Percentiles rank a stretch among this genome's conserved stretches.
phyloP scores from a whole-genome alignment of 352 stramenopile species.

The Pythium periplocum region DNA sequence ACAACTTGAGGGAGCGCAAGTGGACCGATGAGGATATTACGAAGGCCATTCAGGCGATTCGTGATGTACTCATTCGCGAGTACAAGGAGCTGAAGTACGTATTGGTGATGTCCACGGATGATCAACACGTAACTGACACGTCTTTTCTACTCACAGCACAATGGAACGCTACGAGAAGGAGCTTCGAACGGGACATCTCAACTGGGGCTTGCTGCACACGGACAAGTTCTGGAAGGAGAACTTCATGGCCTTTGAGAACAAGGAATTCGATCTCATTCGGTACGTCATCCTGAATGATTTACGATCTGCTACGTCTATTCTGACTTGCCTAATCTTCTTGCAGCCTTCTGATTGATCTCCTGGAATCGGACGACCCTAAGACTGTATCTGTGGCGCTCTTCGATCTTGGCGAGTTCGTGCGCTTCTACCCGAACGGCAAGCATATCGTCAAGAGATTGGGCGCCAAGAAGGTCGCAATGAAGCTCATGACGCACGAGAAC shows the following conservation, averaged over 20 bases:
- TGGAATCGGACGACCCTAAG: conserved; percentile 91
- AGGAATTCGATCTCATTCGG: conserved; percentile 93
- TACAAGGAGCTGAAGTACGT: conserved; percentile 88
- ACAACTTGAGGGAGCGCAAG: conserved; percentile 91
- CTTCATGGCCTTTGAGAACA: conserved; percentile 94
- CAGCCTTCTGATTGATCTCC: conserved; percentile 91
- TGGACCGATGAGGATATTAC: conserved; percentile 95
- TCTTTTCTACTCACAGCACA: conserved; percentile 43
- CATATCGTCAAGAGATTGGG: conserved; percentile 94
- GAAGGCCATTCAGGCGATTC: conserved; percentile 71
- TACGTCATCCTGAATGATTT: conserved; percentile 15
- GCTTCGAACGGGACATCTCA: conserved; percentile 90
- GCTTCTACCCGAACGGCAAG: conserved; percentile 97
- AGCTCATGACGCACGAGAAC: conserved; percentile 96
- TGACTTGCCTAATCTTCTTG: background rate
- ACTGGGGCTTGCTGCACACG: conserved; percentile 96
- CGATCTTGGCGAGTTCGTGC: conserved; percentile 97
- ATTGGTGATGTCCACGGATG: background rate
- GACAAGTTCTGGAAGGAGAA: conserved; percentile 99
- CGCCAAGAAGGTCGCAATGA: conserved; percentile 96
- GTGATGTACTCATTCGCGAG: conserved; percentile 78
- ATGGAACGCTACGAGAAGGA: conserved; percentile 97
- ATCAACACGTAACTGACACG: no score
- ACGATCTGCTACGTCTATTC: background rate
- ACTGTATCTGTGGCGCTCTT: conserved; percentile 95